Evolutionary conservation across 1,284 basidiomycete genomes (phyloP), one percentile per base, ranked within the genome.

Genomic region (Cerrena zonata): DNA sequence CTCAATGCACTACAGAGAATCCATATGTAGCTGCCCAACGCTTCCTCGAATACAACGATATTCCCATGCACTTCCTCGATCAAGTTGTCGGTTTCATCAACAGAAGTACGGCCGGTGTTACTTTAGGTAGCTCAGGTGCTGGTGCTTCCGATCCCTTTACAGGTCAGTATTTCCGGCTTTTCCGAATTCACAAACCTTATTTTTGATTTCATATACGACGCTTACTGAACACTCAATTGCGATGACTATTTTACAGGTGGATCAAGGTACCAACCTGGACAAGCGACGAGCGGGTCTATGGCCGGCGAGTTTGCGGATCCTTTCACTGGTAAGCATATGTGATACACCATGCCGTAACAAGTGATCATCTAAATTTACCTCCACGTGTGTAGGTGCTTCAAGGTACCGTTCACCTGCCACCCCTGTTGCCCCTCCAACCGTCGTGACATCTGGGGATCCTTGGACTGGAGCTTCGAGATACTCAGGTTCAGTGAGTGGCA

Each of bases 51-150:
- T 74, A 73, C 52, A 88, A 99, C 65, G 87, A 98, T 36, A 76
- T 99, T 13, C 89, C 95, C 0, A 63, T 82, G 53, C 76, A 74
- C 5, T 95, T 98, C 64, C 70, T 91, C 19, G 95, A 99, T 59
- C 82, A 99, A 68, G 89, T 99, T 18, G 94, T 92, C 24, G 75
- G 78, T 44, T 99, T 98, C 68, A 98, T 99, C 53, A 89, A 97
- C 67, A 89, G 89, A 69, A 97, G 95, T 59, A 89, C 94, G 0
- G 69, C 77, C 12, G 90, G 89, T 2, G 82, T 90, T 5, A 84
- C 76, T 50, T 70, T 95, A 2, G 86, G 84, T 37, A 62, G 67
- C 4, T 70, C 74, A 13, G 67, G 66, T 43, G 75, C 72, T 50
- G 78, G 83, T 45, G 93, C 81, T 63, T 80, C 85, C 15, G 96